These are phyloP conservation scores for Paramarasmius palmivorus DNA, from an alignment of 1,284 basidiomycete genomes.

Conservation along the genomic window DNA sequence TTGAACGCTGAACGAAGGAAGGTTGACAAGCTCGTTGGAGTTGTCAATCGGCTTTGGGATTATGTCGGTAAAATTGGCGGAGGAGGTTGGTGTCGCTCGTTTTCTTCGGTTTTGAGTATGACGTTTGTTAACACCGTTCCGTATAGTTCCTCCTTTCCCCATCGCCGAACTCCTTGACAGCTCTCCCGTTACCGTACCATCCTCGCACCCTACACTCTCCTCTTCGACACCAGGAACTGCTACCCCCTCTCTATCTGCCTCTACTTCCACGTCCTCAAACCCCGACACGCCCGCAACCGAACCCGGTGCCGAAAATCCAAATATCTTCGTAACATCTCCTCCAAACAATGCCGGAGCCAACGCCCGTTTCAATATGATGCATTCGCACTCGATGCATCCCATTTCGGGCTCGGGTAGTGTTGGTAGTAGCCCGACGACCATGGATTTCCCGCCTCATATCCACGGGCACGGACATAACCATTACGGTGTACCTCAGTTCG, in stretches of 20 bases:
- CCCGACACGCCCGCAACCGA: background rate
- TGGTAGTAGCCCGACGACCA: constrained; percentile 61
- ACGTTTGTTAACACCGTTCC: constrained; percentile 14
- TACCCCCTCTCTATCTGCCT: background rate
- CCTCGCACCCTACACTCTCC: background rate
- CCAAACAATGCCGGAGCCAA: constrained; percentile 37
- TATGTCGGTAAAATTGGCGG: constrained; percentile 52
- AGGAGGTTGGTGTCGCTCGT: constrained; percentile 44
- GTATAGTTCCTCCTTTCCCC: constrained; percentile 63
- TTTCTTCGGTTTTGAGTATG: background rate
- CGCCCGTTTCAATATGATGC: constrained; percentile 37
- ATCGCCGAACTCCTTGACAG: constrained; percentile 53
- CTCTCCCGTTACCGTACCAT: constrained; percentile 13
- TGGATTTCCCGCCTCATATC: constrained; percentile 51
- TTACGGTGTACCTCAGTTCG: constrained; percentile 36
- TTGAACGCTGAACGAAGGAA: constrained; percentile 54
- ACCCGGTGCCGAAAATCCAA: constrained; percentile 48
- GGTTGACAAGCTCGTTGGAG: constrained; percentile 46
- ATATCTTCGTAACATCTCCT: constrained; percentile 73
- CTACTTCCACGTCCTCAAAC: background rate
- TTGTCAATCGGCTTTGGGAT: constrained; percentile 58
- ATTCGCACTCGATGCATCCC: constrained; percentile 22
- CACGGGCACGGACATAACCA: constrained; percentile 18
- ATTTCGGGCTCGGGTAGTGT: constrained; percentile 38
- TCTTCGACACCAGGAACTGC: background rate